phyloP scores from a whole-genome alignment of 768 basidiomycete species.

The Calvatia gigantea region DNA sequence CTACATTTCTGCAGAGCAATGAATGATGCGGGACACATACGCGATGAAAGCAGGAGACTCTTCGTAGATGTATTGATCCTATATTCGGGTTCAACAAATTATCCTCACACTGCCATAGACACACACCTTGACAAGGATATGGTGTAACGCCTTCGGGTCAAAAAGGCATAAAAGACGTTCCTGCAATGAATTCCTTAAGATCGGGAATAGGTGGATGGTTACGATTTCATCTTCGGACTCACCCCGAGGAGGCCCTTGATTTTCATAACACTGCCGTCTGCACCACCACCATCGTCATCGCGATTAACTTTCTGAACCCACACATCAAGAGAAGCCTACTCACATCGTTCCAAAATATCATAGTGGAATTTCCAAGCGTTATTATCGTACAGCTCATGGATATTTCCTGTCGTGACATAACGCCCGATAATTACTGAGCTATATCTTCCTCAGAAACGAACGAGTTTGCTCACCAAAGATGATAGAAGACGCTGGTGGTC shows the following conservation, averaged over 20 bases:
- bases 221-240: too few species aligned
- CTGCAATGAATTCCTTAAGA: conserved; percentile 11
- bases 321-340: neutral
- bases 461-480: conserved; percentile 26
- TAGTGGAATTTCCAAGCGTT: conserved; percentile 35
- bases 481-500: conserved; percentile 22
- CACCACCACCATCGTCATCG: neutral
- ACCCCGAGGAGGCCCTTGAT: conserved; percentile 36
- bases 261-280: conserved; percentile 32
- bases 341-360: conserved; percentile 30
- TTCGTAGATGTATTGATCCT: conserved; percentile 31
- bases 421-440: neutral
- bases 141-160: conserved; percentile 43
- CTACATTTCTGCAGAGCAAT: neutral
- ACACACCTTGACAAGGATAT: conserved; percentile 39
- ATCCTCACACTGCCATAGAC: too few species aligned
- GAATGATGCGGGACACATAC: conserved; percentile 14
- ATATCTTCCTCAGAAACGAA: neutral
- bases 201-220: neutral
- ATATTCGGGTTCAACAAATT: neutral
- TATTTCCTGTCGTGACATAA: conserved; percentile 27
- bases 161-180: conserved; percentile 34
- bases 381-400: conserved; percentile 27
- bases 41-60: conserved; percentile 22
- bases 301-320: neutral